phyloP scores from a whole-genome alignment of 2,329 filamentous ascomycete species.

The Aspergillus spinulosporus region DNA sequence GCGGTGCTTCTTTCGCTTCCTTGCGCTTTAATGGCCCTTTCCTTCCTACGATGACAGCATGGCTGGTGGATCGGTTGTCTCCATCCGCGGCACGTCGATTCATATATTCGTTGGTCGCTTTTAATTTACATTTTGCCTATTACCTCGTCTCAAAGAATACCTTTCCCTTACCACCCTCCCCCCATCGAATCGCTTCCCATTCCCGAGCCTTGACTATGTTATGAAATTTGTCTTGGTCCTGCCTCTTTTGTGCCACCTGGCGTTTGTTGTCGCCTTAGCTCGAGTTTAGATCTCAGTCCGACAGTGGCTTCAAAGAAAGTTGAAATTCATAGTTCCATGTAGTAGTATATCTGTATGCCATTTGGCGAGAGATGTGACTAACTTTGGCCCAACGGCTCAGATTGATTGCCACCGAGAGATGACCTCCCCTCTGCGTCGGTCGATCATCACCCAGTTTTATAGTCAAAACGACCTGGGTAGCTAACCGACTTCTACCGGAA shows the following conservation, averaged over 20 bases:
- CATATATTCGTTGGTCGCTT: constrained; percentile 24
- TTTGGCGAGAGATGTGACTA: background rate
- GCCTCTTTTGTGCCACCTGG: constrained; percentile 24
- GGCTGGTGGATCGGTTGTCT: constrained; percentile 19
- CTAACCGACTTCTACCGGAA: too few relatives aligned
- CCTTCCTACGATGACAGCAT: constrained; percentile 9
- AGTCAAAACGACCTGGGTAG: too few relatives aligned
- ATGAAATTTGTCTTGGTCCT: constrained; percentile 24
- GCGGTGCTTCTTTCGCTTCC: constrained; percentile 3
- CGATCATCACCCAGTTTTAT: too few relatives aligned
- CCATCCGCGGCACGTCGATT: constrained; percentile 22
- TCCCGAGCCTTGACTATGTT: constrained; percentile 22
- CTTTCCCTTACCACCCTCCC: constrained; percentile 26
- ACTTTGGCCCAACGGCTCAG: background rate
- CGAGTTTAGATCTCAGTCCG: constrained; percentile 28
- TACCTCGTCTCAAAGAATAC: constrained; percentile 31
- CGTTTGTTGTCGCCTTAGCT: constrained; percentile 28
- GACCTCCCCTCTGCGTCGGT: too few relatives aligned
- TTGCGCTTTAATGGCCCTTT: background rate
- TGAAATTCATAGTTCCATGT: constrained; percentile 19
- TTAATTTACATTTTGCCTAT: constrained; percentile 28
- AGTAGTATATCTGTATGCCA: background rate
- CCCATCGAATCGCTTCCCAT: constrained; percentile 18
- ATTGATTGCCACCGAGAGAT: too few relatives aligned
- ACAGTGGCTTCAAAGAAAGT: constrained; percentile 27